Percentiles rank a stretch among this genome's conserved stretches.
These are phyloP conservation scores for Trichosporon sp. DNA, from an alignment of 1,284 basidiomycete genomes.

Conservation along the genomic window DNA sequence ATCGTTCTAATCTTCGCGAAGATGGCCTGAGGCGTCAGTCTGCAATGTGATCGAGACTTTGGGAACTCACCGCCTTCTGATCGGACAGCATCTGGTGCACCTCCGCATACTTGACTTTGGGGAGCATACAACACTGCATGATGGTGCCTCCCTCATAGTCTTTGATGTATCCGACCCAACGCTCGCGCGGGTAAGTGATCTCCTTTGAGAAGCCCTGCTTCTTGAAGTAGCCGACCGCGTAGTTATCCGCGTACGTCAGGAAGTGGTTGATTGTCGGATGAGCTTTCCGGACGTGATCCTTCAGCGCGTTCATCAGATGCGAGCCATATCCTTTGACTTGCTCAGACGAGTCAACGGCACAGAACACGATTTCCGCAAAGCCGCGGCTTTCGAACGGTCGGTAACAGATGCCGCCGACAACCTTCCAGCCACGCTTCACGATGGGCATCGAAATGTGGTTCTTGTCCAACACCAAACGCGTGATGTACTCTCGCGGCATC, in stretches of 20 bases:
- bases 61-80: conserved; percentile 66
- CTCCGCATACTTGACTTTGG: conserved; percentile 82
- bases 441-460: conserved; percentile 92
- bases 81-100: conserved; percentile 70
- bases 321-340: conserved; percentile 99
- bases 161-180: conserved; percentile 99
- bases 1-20: conserved; percentile 82
- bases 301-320: conserved; percentile 98
- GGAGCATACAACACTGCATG: conserved; percentile 96
- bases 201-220: conserved; percentile 99
- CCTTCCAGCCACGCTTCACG: conserved; percentile 89
- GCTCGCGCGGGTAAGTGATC: conserved; percentile 79
- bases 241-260: conserved; percentile 98
- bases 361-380: conserved; percentile 99
- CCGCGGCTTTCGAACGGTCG: conserved; percentile 90
- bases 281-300: conserved; percentile 78
- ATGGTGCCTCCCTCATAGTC: conserved; percentile 99
- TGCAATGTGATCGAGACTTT: not conserved
- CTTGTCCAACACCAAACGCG: conserved; percentile 85
- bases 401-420: conserved; percentile 97
- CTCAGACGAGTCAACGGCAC: conserved; percentile 92
- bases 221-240: conserved; percentile 97
- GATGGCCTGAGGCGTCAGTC: conserved; percentile 56
- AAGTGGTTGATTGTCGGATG: conserved; percentile 85
- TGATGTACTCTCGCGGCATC: conserved; percentile 99